Conservation (phyloP, 176 grass and related monocot genomes). For the Hordeum vulgare region DNA sequence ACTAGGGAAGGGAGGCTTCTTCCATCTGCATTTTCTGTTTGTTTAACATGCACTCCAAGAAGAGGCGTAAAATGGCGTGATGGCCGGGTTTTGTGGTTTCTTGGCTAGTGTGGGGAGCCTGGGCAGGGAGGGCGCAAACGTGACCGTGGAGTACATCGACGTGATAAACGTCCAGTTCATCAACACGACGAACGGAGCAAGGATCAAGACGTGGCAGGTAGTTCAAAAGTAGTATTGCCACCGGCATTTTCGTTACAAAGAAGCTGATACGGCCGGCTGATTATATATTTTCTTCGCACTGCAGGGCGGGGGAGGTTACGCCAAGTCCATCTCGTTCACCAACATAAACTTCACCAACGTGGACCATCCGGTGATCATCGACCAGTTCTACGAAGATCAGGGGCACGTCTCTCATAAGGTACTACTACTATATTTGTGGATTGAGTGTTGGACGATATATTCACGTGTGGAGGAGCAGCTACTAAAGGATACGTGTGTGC, state of each 20-base stretch:
- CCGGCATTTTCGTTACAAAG: too few relatives aligned
- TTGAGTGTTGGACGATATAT: background rate
- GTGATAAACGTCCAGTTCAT: conserved; percentile 35
- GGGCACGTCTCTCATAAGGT: background rate
- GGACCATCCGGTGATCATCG: conserved; percentile 19
- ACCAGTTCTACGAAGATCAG: conserved; percentile 27
- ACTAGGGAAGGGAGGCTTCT: background rate
- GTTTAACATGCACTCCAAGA: background rate
- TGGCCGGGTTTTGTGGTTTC: background rate
- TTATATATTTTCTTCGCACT: background rate
- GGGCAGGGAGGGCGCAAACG: background rate
- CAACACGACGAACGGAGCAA: conserved; percentile 34
- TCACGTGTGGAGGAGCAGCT: background rate
- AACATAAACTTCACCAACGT: conserved; percentile 34
- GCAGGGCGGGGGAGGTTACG: conserved; percentile 34
- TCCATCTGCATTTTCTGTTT: background rate
- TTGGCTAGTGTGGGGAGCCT: conserved; percentile 47
- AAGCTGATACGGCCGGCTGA: background rate
- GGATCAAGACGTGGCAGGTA: conserved; percentile 66
- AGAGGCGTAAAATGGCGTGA: background rate
- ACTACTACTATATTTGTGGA: background rate
- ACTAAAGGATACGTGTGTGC: background rate
- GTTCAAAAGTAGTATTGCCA: too few relatives aligned
- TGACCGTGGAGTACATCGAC: conserved; percentile 32
- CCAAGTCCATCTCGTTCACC: conserved; percentile 16